phyloP scores from a whole-genome alignment of 495 filamentous ascomycete species.

The Darksidea phi region DNA sequence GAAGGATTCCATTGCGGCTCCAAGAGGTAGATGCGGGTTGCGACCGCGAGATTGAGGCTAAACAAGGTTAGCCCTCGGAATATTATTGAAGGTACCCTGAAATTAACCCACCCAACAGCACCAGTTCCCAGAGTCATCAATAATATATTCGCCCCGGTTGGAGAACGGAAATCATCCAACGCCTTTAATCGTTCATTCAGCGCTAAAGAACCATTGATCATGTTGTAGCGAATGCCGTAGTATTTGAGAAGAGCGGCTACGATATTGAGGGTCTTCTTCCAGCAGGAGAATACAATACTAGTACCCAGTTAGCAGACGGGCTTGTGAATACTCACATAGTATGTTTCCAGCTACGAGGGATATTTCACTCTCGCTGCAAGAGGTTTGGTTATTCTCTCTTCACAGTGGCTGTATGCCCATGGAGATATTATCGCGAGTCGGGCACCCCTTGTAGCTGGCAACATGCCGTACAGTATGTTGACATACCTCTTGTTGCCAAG shows the following conservation, averaged over 20 bases:
- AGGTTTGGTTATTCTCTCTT: too few species aligned
- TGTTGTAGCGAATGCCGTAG: not conserved
- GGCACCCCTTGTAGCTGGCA: too few species aligned
- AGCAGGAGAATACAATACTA: slow-evolving; percentile 18
- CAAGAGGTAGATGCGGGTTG: not conserved
- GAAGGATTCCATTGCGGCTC: not conserved
- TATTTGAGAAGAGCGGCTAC: not conserved
- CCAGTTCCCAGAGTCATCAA: not conserved
- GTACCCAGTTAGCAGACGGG: not conserved
- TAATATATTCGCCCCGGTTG: not conserved
- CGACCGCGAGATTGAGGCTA: not conserved
- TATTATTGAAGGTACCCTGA: not conserved
- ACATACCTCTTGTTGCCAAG: not conserved
- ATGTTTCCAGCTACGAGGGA: too few species aligned
- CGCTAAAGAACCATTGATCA: not conserved
- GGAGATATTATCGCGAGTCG: too few species aligned
- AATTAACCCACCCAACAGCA: not conserved
- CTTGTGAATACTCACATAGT: too few species aligned
- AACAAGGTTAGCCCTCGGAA: not conserved
- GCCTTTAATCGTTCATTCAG: not conserved
- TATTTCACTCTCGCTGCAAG: too few species aligned
- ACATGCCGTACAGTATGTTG: too few species aligned
- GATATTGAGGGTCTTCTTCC: slow-evolving; percentile 11
- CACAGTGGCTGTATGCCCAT: too few species aligned
- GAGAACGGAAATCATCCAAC: not conserved